Percentiles rank a stretch among this genome's conserved stretches.
These are phyloP conservation scores for Tylopilus sp. DNA, from an alignment of 768 basidiomycete genomes.

Conservation along the genomic window DNA sequence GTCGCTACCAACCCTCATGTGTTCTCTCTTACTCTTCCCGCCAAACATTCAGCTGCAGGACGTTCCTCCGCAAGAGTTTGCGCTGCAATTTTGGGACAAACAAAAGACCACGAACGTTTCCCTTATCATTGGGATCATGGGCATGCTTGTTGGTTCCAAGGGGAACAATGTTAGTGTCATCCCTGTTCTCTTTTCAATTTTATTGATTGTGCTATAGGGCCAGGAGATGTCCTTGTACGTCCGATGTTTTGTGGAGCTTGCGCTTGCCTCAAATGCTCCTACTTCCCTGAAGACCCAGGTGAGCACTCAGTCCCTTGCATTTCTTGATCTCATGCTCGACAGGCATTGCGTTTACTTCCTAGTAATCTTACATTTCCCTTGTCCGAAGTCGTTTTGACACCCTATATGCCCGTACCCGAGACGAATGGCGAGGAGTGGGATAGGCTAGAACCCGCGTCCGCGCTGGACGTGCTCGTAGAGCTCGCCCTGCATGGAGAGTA, in stretches of 20 bases:
- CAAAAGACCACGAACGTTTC: constrained; percentile 82
- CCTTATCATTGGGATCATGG: constrained; percentile 78
- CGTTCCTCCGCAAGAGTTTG: constrained; percentile 80
- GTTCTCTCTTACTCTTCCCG: constrained; percentile 69
- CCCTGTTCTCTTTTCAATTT: background rate
- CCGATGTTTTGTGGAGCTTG: constrained; percentile 82
- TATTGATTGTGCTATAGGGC: constrained; percentile 36
- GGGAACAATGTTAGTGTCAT: constrained; percentile 51
- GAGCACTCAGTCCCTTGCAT: constrained; percentile 11
- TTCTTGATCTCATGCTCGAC: constrained; percentile 29
- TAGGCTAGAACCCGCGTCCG: constrained; percentile 74
- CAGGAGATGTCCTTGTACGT: constrained; percentile 58
- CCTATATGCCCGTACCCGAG: constrained; percentile 75
- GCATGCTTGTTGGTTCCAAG: constrained; percentile 78
- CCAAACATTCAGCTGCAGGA: constrained; percentile 55
- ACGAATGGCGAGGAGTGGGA: constrained; percentile 94
- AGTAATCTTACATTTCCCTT: constrained; percentile 56
- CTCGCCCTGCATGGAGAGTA: constrained; percentile 87
- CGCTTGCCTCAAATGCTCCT: constrained; percentile 92
- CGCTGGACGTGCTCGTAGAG: constrained; percentile 79
- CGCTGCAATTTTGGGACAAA: constrained; percentile 93
- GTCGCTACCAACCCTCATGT: constrained; percentile 61
- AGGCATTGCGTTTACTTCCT: constrained; percentile 62
- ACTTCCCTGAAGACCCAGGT: constrained; percentile 85
- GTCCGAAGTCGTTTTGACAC: constrained; percentile 62